Evolutionary conservation across 495 filamentous ascomycete species (phyloP).

Genomic region (Lasiosphaeria miniovina): DNA sequence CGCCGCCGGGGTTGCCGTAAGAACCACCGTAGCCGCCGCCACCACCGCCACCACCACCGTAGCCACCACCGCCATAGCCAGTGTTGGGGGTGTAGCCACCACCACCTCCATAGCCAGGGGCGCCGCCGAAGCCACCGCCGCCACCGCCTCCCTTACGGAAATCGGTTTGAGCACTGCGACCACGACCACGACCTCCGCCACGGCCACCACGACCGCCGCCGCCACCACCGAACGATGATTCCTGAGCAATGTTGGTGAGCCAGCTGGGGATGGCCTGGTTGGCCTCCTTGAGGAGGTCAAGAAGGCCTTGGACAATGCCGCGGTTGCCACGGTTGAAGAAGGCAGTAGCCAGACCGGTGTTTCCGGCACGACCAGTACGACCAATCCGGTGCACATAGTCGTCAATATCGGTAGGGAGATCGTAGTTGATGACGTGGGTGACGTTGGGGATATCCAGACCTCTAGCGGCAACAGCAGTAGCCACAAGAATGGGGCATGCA

Average conservation of each 20-base stretch:
- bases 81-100: slow-evolving; percentile 50
- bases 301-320: slow-evolving; percentile 89
- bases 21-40: slow-evolving; percentile 50
- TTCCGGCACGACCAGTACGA: slow-evolving; percentile 99
- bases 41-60: slow-evolving; percentile 43
- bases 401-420: slow-evolving; percentile 96
- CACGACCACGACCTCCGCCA: slow-evolving; percentile 62
- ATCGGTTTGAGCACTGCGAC: slow-evolving; percentile 73
- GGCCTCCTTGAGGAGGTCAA: slow-evolving; percentile 95
- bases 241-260: slow-evolving; percentile 93
- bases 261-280: slow-evolving; percentile 94
- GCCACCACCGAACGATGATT: slow-evolving; percentile 76
- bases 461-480: slow-evolving; percentile 95
- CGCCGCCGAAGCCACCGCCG: slow-evolving; percentile 49
- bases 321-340: slow-evolving; percentile 99
- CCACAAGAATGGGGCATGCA: slow-evolving; percentile 92
- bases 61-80: slow-evolving; percentile 69
- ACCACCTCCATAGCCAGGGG: slow-evolving; percentile 37
- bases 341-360: slow-evolving; percentile 95
- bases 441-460: slow-evolving; percentile 97
- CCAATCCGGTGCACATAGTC: slow-evolving; percentile 99
- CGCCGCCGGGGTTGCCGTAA: slow-evolving; percentile 77
- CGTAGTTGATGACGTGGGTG: slow-evolving; percentile 98
- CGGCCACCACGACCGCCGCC: slow-evolving; percentile 60
- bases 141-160: slow-evolving; percentile 75